Percentiles rank a stretch among this genome's conserved stretches.
Conservation (phyloP, 1,284 basidiomycete species). For the Ganoderma lucidum region DNA sequence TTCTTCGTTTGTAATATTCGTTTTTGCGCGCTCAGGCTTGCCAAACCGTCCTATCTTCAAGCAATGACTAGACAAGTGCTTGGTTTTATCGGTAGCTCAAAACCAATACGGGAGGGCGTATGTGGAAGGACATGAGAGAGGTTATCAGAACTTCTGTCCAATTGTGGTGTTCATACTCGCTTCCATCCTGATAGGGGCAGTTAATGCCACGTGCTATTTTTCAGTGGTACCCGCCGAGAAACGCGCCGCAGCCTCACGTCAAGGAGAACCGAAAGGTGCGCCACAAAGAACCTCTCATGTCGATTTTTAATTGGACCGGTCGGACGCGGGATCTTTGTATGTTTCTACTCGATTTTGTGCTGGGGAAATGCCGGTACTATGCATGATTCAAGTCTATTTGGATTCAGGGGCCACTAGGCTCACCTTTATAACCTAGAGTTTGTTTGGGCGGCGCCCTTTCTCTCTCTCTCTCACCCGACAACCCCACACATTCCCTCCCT, state of each 20-base stretch:
- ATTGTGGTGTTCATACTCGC: neutral
- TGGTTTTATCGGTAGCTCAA: too few relatives aligned
- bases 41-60: too few relatives aligned
- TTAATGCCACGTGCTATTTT: neutral
- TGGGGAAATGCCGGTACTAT: neutral
- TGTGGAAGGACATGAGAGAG: too few relatives aligned
- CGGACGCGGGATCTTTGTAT: neutral
- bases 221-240: neutral
- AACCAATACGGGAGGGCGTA: too few relatives aligned
- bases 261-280: neutral
- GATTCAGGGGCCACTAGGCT: too few relatives aligned
- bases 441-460: too few relatives aligned
- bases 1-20: too few relatives aligned
- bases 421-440: too few relatives aligned
- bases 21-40: too few relatives aligned
- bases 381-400: neutral
- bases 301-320: neutral
- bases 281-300: neutral
- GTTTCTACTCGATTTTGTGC: neutral
- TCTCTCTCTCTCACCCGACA: too few relatives aligned
- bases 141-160: too few relatives aligned
- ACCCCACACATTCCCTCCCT: neutral
- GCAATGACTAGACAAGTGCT: too few relatives aligned
- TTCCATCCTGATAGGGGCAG: conserved; percentile 2
- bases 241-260: neutral